Evolutionary conservation across 352 stramenopile species (phyloP).

Genomic region (Aphanomyces invadans): DNA sequence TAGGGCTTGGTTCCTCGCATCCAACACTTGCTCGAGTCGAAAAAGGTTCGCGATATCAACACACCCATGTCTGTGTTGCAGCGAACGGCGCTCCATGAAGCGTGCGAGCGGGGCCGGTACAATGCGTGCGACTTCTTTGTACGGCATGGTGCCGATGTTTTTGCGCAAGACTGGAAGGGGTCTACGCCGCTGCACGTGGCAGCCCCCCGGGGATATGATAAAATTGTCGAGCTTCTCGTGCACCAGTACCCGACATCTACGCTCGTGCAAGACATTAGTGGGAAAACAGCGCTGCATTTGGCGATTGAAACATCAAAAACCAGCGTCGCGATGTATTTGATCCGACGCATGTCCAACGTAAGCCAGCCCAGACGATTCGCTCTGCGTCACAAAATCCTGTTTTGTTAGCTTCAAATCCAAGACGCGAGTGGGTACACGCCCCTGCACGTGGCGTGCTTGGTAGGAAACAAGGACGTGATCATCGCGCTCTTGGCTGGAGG

Average conservation of each 20-base stretch:
- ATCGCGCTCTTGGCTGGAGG: slow-evolving; percentile 7
- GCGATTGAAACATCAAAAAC: slow-evolving; percentile 1
- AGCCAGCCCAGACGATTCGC: background rate
- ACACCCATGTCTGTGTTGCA: background rate
- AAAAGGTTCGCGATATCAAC: slow-evolving; percentile 11
- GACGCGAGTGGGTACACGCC: slow-evolving; percentile 15
- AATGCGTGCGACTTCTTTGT: slow-evolving; percentile 16
- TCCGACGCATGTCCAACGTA: slow-evolving; percentile 11
- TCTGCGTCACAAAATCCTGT: background rate
- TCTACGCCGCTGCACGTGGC: slow-evolving; percentile 10
- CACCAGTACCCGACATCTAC: slow-evolving; percentile 11
- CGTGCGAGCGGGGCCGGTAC: slow-evolving; percentile 10
- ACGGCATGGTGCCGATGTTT: slow-evolving; percentile 5
- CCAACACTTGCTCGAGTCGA: slow-evolving; percentile 16
- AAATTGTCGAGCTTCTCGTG: slow-evolving; percentile 15
- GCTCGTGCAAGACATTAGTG: slow-evolving; percentile 5
- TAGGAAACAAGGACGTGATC: slow-evolving; percentile 4
- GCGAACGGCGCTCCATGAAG: slow-evolving; percentile 8
- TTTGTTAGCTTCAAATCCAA: background rate
- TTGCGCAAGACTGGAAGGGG: background rate
- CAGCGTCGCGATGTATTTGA: slow-evolving; percentile 14
- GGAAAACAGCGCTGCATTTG: slow-evolving; percentile 20
- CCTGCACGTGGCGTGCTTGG: slow-evolving; percentile 14
- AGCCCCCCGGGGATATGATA: slow-evolving; percentile 13
- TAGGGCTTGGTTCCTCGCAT: slow-evolving; percentile 11